These are phyloP conservation scores for Trichoderma hamatum DNA, from an alignment of 2,329 filamentous ascomycete genomes.

Conservation along the genomic window DNA sequence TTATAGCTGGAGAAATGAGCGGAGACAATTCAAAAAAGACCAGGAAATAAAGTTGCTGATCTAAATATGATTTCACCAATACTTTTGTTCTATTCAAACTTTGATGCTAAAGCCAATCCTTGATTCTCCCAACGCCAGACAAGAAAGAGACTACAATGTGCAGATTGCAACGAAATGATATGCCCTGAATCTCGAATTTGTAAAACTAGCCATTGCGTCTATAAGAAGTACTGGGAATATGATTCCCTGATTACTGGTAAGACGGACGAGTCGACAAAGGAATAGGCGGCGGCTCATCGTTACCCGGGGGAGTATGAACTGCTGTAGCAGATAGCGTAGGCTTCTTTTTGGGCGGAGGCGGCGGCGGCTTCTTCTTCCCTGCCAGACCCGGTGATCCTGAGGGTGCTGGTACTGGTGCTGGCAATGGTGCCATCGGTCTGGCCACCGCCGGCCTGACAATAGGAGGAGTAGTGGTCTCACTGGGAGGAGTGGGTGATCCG, in stretches of 20 bases:
- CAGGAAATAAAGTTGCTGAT: constrained; percentile 19
- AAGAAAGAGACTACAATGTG: not conserved
- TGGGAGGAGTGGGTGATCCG: constrained; percentile 33
- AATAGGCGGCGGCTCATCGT: constrained; percentile 53
- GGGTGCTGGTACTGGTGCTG: constrained; percentile 20
- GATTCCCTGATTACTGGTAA: constrained; percentile 38
- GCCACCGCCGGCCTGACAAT: constrained; percentile 65
- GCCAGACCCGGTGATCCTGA: constrained; percentile 30
- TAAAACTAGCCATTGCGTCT: not conserved
- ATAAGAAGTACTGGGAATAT: not conserved
- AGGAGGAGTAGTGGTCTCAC: constrained; percentile 62
- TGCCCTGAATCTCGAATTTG: not conserved
- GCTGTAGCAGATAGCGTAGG: constrained; percentile 39
- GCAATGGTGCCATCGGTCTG: constrained; percentile 57
- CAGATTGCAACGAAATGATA: not conserved
- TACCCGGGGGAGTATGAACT: constrained; percentile 26
- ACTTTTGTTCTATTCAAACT: not conserved
- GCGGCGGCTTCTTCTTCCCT: constrained; percentile 58
- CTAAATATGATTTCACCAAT: not conserved
- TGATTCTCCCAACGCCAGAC: constrained; percentile 9
- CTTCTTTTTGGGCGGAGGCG: constrained; percentile 58
- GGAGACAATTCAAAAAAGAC: constrained; percentile 25
- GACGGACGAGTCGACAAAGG: constrained; percentile 55
- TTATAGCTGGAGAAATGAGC: constrained; percentile 26
- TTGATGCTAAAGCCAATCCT: not conserved